Conservation (phyloP, 371 early-diverging fungal species). For the Mortierella sp. region DNA sequence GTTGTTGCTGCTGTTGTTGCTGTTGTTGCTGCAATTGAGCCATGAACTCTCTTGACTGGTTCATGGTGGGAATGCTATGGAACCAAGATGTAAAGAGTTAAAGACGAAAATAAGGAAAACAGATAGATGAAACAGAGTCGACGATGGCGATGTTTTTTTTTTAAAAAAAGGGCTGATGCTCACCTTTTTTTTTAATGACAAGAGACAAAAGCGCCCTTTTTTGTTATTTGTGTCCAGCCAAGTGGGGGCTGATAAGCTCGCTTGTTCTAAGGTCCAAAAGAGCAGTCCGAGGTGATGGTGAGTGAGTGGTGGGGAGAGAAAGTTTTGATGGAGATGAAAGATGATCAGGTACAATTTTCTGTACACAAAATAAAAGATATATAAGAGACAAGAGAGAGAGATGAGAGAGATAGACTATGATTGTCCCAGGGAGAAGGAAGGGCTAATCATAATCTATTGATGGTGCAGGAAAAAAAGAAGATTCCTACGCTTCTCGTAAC, state of each 20-base stretch:
- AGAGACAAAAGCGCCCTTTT: not conserved
- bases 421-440: no score
- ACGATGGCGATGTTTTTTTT: not conserved
- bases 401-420: no score
- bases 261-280: not conserved
- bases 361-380: no score
- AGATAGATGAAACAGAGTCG: conserved; percentile 9
- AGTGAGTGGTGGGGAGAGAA: no score
- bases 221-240: no score
- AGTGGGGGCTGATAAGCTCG: not conserved
- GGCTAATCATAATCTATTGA: no score
- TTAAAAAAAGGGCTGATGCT: not conserved
- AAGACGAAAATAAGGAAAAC: not conserved
- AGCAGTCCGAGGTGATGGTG: no score
- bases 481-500: no score
- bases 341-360: no score
- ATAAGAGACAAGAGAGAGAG: no score
- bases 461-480: no score
- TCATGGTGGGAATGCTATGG: conserved; percentile 12
- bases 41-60: conserved; percentile 37
- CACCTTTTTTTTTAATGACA: not conserved
- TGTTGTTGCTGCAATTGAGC: conserved; percentile 33
- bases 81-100: not conserved
- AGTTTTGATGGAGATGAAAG: no score
- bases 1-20: conserved; percentile 18